phyloP scores from a whole-genome alignment of 805 yeast species.

The Yamadazyma laniorum region DNA sequence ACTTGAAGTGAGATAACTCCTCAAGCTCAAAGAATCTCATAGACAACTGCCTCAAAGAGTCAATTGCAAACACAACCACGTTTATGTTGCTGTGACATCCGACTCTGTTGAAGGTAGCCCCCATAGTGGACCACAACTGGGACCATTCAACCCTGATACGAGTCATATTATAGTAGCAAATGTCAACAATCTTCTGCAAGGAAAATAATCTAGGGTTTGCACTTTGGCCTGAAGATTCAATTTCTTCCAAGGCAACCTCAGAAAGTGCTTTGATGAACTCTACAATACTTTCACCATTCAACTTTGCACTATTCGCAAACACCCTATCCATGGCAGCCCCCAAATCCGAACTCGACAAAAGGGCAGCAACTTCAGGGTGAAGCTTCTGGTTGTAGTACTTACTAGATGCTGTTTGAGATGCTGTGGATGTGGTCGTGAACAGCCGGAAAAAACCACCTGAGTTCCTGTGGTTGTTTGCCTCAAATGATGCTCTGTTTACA shows the following conservation, averaged over 20 bases:
- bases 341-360: constrained; percentile 62
- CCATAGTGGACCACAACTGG: constrained; percentile 91
- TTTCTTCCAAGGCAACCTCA: constrained; percentile 85
- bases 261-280: constrained; percentile 85
- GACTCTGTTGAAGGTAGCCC: constrained; percentile 79
- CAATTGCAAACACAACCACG: constrained; percentile 87
- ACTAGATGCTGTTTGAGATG: constrained; percentile 65
- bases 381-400: constrained; percentile 72
- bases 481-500: constrained; percentile 54
- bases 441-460: constrained; percentile 53
- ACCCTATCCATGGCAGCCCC: constrained; percentile 83
- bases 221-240: constrained; percentile 80
- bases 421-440: constrained; percentile 50
- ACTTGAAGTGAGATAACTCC: constrained; percentile 91
- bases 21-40: constrained; percentile 91
- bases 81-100: constrained; percentile 76
- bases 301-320: constrained; percentile 74
- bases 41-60: constrained; percentile 88
- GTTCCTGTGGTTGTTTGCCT: constrained; percentile 38
- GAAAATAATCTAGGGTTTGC: constrained; percentile 88
- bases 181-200: constrained; percentile 92
- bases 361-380: constrained; percentile 53
- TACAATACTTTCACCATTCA: constrained; percentile 81
- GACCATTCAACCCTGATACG: constrained; percentile 97
- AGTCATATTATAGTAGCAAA: constrained; percentile 95